Evolutionary conservation across 2,329 filamentous ascomycete genomes (phyloP).

Genomic region (Exophiala lecanii-corni): DNA sequence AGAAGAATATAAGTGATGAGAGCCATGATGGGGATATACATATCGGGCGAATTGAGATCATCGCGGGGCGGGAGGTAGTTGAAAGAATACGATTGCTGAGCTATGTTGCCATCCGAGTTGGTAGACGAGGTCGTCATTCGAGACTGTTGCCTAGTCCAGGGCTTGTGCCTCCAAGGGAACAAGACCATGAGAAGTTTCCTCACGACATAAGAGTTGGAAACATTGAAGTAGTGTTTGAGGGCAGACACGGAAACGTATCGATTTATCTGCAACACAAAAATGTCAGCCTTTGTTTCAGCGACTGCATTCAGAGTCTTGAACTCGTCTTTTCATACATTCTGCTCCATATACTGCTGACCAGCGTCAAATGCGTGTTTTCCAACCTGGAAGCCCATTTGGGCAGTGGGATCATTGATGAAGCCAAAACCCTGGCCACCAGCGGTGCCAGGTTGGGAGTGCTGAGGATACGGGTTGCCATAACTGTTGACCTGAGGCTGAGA

Average conservation of each 20-base stretch:
- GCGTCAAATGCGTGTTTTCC: conserved; percentile 87
- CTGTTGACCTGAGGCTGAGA: conserved; percentile 43
- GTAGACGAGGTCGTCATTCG: conserved; percentile 38
- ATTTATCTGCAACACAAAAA: conserved; percentile 59
- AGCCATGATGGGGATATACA: conserved; percentile 99
- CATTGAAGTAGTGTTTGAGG: conserved; percentile 98
- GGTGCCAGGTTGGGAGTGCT: conserved; percentile 35
- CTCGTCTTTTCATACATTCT: conserved; percentile 90
- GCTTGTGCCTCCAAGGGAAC: conserved; percentile 96
- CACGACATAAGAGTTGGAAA: conserved; percentile 93
- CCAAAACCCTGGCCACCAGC: conserved; percentile 50
- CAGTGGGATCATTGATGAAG: conserved; percentile 93
- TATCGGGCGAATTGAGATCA: conserved; percentile 95
- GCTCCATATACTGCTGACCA: conserved; percentile 89
- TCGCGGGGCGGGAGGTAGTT: conserved; percentile 84
- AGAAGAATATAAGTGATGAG: conserved; percentile 95
- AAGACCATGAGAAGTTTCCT: conserved; percentile 90
- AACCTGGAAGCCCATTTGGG: conserved; percentile 91
- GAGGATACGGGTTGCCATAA: conserved; percentile 46
- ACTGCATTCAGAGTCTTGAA: no score
- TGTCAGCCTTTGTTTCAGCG: no score
- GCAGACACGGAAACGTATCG: conserved; percentile 87
- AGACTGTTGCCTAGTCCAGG: conserved; percentile 88
- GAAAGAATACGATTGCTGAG: conserved; percentile 50
- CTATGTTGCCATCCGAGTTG: conserved; percentile 56